phyloP scores from a whole-genome alignment of 352 stramenopile genomes.

The Globisporangium carolinianum region DNA sequence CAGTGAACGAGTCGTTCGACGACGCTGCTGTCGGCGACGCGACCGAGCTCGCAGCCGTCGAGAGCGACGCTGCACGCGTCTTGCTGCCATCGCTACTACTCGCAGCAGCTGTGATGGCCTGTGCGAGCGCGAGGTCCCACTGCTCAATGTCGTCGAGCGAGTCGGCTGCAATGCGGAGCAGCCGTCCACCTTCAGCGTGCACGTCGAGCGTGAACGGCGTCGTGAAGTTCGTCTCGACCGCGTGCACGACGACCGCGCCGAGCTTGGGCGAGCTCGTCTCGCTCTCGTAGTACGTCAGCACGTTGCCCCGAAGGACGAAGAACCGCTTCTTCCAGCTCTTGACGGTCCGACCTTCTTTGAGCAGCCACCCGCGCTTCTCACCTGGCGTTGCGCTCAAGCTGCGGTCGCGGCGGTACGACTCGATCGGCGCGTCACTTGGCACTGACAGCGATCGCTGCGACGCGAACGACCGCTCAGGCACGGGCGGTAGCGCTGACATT shows the following conservation, averaged over 20 bases:
- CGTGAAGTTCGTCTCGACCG: constrained; percentile 23
- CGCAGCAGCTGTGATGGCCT: constrained; percentile 6
- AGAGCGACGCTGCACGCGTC: neutral
- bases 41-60: constrained; percentile 1
- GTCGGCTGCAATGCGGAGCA: constrained; percentile 26
- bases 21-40: neutral
- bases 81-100: neutral
- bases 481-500: neutral
- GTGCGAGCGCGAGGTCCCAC: constrained; percentile 26
- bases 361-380: constrained; percentile 30
- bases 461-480: neutral
- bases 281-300: constrained; percentile 45
- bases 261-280: constrained; percentile 17
- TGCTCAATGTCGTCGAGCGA: constrained; percentile 29
- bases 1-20: neutral
- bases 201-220: constrained; percentile 28
- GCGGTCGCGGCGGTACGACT: neutral
- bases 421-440: neutral
- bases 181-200: constrained; percentile 12
- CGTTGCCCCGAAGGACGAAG: constrained; percentile 36
- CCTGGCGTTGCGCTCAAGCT: neutral
- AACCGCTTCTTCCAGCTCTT: constrained; percentile 56
- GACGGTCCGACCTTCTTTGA: constrained; percentile 25
- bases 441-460: constrained; percentile 3
- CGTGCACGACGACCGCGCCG: constrained; percentile 19